A percentile compares a stretch with the other conserved stretches of the same genome.
Evolutionary conservation across 129 eudicot species (phyloP).

Genomic region (Tagetes erecta): DNA sequence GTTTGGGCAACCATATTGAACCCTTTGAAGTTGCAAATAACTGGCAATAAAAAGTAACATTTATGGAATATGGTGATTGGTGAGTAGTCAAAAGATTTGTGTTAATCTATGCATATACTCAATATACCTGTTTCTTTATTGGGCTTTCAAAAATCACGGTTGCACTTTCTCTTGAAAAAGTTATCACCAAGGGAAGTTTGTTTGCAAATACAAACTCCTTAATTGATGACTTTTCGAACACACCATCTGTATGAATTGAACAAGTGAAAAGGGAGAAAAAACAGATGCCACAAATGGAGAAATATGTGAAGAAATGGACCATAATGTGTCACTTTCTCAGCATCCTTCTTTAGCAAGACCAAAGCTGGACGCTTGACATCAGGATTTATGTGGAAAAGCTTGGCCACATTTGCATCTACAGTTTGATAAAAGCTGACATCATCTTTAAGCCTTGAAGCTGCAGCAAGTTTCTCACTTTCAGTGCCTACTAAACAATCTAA

Average conservation of each 20-base stretch:
- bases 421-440: slow-evolving; percentile 85
- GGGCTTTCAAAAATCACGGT: slow-evolving; percentile 68
- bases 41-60: slow-evolving; percentile 33
- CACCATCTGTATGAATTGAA: slow-evolving; percentile 53
- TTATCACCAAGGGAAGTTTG: slow-evolving; percentile 84
- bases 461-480: slow-evolving; percentile 74
- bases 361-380: slow-evolving; percentile 68
- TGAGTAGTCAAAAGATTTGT: not conserved
- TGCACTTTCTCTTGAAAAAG: slow-evolving; percentile 75
- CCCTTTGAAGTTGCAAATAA: slow-evolving; percentile 66
- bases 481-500: slow-evolving; percentile 35
- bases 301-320: slow-evolving; percentile 48
- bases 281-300: not conserved
- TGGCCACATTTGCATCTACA: slow-evolving; percentile 64
- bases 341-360: slow-evolving; percentile 76
- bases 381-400: slow-evolving; percentile 65
- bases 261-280: slow-evolving; percentile 3
- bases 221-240: slow-evolving; percentile 59
- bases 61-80: not conserved
- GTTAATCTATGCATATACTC: not conserved
- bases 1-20: slow-evolving; percentile 46
- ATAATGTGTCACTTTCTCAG: slow-evolving; percentile 69
- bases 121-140: slow-evolving; percentile 71
- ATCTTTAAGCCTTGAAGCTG: slow-evolving; percentile 81
- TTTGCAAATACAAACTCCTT: slow-evolving; percentile 76